These are phyloP conservation scores for Kluyveromyces sp. DNA, from an alignment of 1,139 yeast species.

Conservation along the genomic window DNA sequence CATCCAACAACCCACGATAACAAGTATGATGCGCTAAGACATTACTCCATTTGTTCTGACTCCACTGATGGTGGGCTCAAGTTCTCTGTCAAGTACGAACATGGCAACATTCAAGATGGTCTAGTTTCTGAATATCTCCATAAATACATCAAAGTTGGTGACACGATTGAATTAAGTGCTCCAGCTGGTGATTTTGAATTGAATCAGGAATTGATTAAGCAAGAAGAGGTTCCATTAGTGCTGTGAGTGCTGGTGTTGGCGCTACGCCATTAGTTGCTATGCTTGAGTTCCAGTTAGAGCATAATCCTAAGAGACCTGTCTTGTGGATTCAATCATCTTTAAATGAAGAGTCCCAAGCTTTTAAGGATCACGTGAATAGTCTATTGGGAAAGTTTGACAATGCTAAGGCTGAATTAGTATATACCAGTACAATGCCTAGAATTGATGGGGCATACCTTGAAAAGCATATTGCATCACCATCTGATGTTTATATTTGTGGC, in stretches of 20 bases:
- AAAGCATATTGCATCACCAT: conserved; percentile 18
- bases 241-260: conserved; percentile 62
- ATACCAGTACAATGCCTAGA: conserved; percentile 20
- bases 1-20: conserved; percentile 27
- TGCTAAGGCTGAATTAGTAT: conserved; percentile 14
- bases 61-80: conserved; percentile 19
- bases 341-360: conserved; percentile 19
- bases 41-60: conserved; percentile 27
- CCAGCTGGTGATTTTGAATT: conserved; percentile 53
- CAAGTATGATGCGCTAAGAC: conserved; percentile 28
- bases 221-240: conserved; percentile 33
- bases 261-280: conserved; percentile 56
- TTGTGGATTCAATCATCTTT: conserved; percentile 27
- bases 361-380: conserved; percentile 19
- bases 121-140: conserved; percentile 49
- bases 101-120: conserved; percentile 36
- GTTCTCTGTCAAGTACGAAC: conserved; percentile 42
- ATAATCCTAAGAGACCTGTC: conserved; percentile 25
- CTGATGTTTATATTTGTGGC: conserved; percentile 28
- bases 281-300: conserved; percentile 31
- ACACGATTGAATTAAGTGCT: conserved; percentile 43
- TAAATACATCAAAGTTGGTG: conserved; percentile 42
- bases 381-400: conserved; percentile 13
- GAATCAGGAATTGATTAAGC: conserved; percentile 19
- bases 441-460: conserved; percentile 20